phyloP scores from a whole-genome alignment of 352 stramenopile species.

The Globisporangium canariense region DNA sequence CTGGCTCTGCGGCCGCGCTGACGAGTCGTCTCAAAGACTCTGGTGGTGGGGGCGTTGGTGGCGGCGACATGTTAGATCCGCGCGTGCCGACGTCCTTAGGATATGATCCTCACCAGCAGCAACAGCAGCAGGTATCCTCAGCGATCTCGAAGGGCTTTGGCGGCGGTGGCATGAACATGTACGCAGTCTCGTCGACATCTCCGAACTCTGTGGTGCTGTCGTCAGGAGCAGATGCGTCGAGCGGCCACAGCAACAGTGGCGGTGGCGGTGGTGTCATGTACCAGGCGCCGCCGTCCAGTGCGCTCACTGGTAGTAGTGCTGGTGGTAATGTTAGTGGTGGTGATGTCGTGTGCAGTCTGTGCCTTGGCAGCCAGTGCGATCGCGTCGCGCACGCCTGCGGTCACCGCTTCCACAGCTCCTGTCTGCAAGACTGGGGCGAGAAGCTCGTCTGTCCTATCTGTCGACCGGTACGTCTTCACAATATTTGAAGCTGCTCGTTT shows the following conservation, averaged over 20 bases:
- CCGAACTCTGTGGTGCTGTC: not conserved
- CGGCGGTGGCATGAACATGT: constrained; percentile 4
- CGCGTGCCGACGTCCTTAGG: constrained; percentile 14
- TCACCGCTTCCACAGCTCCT: constrained; percentile 66
- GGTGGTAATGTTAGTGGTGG: not conserved
- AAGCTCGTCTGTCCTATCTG: constrained; percentile 49
- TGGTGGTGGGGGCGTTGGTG: not conserved
- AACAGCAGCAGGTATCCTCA: constrained; percentile 13
- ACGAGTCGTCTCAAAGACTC: constrained; percentile 15
- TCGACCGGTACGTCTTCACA: constrained; percentile 28
- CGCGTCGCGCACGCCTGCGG: constrained; percentile 51
- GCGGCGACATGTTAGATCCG: constrained; percentile 13
- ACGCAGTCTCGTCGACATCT: constrained; percentile 7
- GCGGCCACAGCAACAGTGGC: not conserved
- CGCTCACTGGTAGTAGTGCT: not conserved
- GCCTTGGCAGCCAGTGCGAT: constrained; percentile 44
- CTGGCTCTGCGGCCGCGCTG: constrained; percentile 15
- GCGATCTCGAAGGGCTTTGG: not conserved
- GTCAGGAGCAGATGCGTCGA: not conserved
- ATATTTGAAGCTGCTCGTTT: constrained; percentile 10
- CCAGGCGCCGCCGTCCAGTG: not conserved
- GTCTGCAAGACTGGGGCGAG: constrained; percentile 65
- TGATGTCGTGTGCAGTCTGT: constrained; percentile 39
- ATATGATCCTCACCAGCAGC: constrained; percentile 9
- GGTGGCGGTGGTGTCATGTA: constrained; percentile 3